Evolutionary conservation across 306 rosid genomes (phyloP).

Genomic region (Acacia confusa): DNA sequence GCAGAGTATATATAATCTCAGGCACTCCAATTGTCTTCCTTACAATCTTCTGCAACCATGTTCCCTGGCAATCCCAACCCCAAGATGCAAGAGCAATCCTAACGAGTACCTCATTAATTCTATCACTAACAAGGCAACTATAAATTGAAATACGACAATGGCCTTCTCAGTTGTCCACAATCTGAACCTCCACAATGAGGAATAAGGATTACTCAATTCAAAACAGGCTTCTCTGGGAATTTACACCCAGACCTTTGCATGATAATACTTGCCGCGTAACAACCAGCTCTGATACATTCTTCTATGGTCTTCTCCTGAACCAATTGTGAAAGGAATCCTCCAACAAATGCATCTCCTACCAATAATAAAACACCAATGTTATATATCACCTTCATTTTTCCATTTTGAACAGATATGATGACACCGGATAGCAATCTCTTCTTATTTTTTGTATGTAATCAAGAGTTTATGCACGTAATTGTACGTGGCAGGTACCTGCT

Average conservation of each 20-base stretch:
- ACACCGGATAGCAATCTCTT: not conserved
- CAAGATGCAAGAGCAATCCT: slow-evolving; percentile 10
- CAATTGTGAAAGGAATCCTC: not conserved
- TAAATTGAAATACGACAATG: slow-evolving; percentile 11
- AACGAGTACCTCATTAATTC: not conserved
- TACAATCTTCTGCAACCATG: not conserved
- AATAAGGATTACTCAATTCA: slow-evolving; percentile 32
- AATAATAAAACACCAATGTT: not conserved
- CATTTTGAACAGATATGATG: slow-evolving; percentile 4
- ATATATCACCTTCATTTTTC: not conserved
- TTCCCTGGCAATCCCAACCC: slow-evolving; percentile 31
- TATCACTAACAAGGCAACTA: not conserved
- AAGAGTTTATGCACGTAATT: not conserved
- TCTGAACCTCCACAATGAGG: slow-evolving; percentile 14
- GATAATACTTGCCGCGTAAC: slow-evolving; percentile 78
- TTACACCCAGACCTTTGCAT: slow-evolving; percentile 93
- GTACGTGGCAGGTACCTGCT: slow-evolving; percentile 63
- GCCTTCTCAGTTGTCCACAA: slow-evolving; percentile 20
- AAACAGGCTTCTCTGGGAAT: slow-evolving; percentile 87
- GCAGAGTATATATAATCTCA: not conserved
- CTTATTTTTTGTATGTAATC: not conserved
- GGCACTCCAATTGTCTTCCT: not conserved
- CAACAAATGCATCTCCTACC: not conserved
- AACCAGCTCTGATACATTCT: slow-evolving; percentile 81
- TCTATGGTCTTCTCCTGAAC: slow-evolving; percentile 64